Evolutionary conservation across 805 yeast genomes (phyloP), one percentile per base, ranked within the genome.

Genomic region (Candida rishiriensis): DNA sequence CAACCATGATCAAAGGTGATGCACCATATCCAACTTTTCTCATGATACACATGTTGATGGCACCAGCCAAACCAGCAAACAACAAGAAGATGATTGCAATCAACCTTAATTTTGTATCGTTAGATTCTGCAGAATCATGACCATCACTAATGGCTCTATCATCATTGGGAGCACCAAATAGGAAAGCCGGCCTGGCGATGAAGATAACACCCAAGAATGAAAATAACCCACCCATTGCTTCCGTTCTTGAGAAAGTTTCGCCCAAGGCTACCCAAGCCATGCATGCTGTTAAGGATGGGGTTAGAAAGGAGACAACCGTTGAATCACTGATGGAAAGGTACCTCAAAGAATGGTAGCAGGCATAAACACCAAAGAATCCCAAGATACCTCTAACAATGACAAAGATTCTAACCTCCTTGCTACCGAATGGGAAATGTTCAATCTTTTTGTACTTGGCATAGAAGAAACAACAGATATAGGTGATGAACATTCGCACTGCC

Each of bases 351-450:
- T 70, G 85, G 61, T 85, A 87, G 55, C 83, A 63, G 3, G 87
- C 80, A 57, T 80, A 83, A 5, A 86, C 90, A 4, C 93, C 91
- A 46, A 82, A 62, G 52, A 79, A 83, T 8, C 96, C 96, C 10
- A 75, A 65, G 2, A 70, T 40, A 0, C 95, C 95, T 44, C 95
- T 69, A 10, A 34, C 18, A 17, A 40, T 17, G 33, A 40, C 13
- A 3, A 15, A 29, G n/a, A 39, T 12, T 12, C 42, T 12, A 18
- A 34, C 41, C 11, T 46, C 45, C 10, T 29, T 30, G 3, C 41
- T 39, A 11, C 49, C 46, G n/a, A 52, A 53, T 2, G 54, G 44
- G 3, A 54, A 18, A 2, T 34, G 17, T 18, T 51, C 51, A 4
- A 58, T 28, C 1, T 54, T 44, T n/a, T 44, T 32, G 26, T 49